phyloP scores from a whole-genome alignment of 441 rosid species.

The Populus hybrid region DNA sequence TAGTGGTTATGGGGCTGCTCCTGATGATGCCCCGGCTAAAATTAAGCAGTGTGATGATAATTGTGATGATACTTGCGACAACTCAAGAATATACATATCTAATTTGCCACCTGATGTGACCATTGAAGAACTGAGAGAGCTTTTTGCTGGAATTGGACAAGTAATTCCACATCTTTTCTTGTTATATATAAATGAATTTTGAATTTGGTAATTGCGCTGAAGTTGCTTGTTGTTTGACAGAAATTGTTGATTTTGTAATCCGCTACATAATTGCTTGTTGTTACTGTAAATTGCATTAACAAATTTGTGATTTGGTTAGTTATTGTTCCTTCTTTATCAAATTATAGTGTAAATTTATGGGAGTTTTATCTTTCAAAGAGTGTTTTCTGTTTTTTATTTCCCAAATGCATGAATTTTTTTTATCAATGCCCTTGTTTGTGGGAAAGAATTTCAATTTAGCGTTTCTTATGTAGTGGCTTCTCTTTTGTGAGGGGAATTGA shows the following conservation, averaged over 20 bases:
- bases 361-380: not conserved
- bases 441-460: not conserved
- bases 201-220: not conserved
- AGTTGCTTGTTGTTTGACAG: not conserved
- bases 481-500: not conserved
- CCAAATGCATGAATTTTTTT: not conserved
- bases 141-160: slow-evolving; percentile 97
- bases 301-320: too few relatives aligned
- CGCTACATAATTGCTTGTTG: not conserved
- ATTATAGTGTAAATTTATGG: not conserved
- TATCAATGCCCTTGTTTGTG: not conserved
- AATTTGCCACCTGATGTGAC: slow-evolving; percentile 95
- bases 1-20: slow-evolving; percentile 45
- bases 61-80: slow-evolving; percentile 85
- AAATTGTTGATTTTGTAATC: not conserved
- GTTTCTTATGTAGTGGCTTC: not conserved
- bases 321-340: too few relatives aligned
- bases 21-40: slow-evolving; percentile 44
- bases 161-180: slow-evolving; percentile 46
- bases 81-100: slow-evolving; percentile 88
- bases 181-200: not conserved
- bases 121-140: slow-evolving; percentile 72
- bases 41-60: slow-evolving; percentile 85
- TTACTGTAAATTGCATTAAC: not conserved
- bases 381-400: not conserved